Evolutionary conservation across 192 early-diverging fungal species (phyloP), one percentile per base, ranked within the genome.

Genomic region (Lunasporangiospora selenospora): DNA sequence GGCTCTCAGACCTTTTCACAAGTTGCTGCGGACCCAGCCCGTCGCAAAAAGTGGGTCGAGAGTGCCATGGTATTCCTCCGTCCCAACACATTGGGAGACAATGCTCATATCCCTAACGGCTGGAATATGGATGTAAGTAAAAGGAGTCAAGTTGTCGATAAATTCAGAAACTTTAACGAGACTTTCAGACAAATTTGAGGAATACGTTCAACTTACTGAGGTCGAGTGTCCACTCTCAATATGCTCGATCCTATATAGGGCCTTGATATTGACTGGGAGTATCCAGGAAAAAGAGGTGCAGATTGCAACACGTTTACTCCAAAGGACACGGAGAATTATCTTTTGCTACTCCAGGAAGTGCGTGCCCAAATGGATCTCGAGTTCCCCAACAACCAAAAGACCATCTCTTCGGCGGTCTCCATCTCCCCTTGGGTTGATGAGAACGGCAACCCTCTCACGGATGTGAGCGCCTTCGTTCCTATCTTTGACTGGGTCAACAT

Each of bases 401-500:
- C 84, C 15, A 77, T 90, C 24, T 82, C 87, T 9, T 59, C 88
- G 75, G 89, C 90, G 16, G 84, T 82, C 4, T 78, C 81, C 48
- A 80, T 85, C 40, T 65, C 76, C 57, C 87, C 88, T 1, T 90
- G 88, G 53, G 76, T 78, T 16, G 77, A 61, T 1, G 58, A 79
- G 3, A 50, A 48, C 15, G 80, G 77, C 1, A 48, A 29, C 26
- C 77, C 83, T 6, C 51, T 85, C 52, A 45, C 48, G 8, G 79
- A 86, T 45, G 77, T 89, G 1, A 77, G 63, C 0, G 84, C 48
- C 18, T 89, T 81, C 58, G 83, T 80, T 1, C 50, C 60, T 15
- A 57, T 64, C 39, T 79, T 90, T 40, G 85, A 88, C 58, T 82
- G 75, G 15, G 76, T 90, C 75, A 84, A 88, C n/a, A 47, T 88